Conservation (phyloP, 2,329 filamentous ascomycete species). For the Amylocarpus encephaloides region DNA sequence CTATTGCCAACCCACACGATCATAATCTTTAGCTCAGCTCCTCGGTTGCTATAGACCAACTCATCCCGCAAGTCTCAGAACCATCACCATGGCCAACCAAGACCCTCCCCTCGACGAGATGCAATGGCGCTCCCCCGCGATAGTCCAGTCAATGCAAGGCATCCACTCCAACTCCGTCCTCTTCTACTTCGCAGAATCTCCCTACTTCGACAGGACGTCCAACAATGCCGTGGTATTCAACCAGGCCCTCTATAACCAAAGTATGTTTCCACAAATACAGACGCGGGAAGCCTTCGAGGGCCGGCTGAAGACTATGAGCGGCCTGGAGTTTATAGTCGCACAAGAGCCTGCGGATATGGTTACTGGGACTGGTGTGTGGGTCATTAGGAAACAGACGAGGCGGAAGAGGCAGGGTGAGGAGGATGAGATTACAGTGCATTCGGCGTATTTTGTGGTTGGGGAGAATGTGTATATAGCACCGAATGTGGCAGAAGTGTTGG, state of each 20-base stretch:
- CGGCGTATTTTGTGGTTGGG: constrained; percentile 58
- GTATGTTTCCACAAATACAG: constrained; percentile 50
- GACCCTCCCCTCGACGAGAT: constrained; percentile 59
- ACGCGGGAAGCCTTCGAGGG: constrained; percentile 59
- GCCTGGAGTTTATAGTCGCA: constrained; percentile 60
- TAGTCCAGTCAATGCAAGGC: constrained; percentile 43
- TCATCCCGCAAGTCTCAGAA: no score
- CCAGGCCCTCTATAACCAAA: constrained; percentile 55
- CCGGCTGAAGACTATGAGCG: constrained; percentile 57
- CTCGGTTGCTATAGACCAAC: no score
- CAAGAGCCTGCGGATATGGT: constrained; percentile 59
- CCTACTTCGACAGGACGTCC: constrained; percentile 61
- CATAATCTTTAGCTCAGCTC: no score
- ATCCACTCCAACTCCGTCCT: constrained; percentile 57
- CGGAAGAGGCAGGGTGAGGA: constrained; percentile 49
- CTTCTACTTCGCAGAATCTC: constrained; percentile 61
- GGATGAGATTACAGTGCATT: constrained; percentile 53
- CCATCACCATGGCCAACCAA: constrained; percentile 37
- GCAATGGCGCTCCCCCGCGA: constrained; percentile 53
- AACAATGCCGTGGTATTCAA: constrained; percentile 59
- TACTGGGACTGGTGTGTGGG: constrained; percentile 59
- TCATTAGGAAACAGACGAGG: constrained; percentile 62
- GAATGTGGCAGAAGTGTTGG: constrained; percentile 52
- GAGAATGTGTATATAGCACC: constrained; percentile 64
- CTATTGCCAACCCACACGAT: no score